A percentile compares a stretch with the other conserved stretches of the same genome.
Conservation (phyloP, 768 basidiomycete genomes). For the Termitomyces sp. region DNA sequence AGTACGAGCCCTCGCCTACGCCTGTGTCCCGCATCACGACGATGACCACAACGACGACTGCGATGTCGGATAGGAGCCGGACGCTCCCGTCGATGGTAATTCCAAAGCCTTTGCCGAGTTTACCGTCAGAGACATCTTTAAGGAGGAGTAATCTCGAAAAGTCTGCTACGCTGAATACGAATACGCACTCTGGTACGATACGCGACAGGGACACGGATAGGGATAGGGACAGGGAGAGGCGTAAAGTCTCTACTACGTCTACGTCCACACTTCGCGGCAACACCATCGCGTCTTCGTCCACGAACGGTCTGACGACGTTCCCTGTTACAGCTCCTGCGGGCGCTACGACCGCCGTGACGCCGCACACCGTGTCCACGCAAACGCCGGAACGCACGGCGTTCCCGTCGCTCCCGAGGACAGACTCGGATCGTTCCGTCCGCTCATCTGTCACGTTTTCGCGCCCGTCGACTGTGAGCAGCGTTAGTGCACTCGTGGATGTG, state of each 20-base stretch:
- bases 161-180: neutral
- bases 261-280: conserved; percentile 41
- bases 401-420: conserved; percentile 33
- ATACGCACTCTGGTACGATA: conserved; percentile 7
- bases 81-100: conserved; percentile 45
- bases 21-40: conserved; percentile 29
- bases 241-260: conserved; percentile 30
- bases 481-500: conserved; percentile 49
- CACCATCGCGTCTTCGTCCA: neutral
- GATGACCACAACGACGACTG: conserved; percentile 12
- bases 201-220: conserved; percentile 20
- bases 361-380: conserved; percentile 55
- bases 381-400: conserved; percentile 19
- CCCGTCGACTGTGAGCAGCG: conserved; percentile 42
- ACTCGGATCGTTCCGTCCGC: conserved; percentile 40
- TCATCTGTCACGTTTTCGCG: conserved; percentile 62
- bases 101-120: conserved; percentile 52
- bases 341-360: conserved; percentile 62
- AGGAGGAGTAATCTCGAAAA: conserved; percentile 15
- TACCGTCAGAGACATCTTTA: conserved; percentile 48
- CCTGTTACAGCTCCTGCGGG: conserved; percentile 43
- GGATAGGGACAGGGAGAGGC: conserved; percentile 15
- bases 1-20: conserved; percentile 38
- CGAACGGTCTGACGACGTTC: conserved; percentile 24
- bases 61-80: conserved; percentile 35